Percentiles rank a stretch among this genome's conserved stretches.
These are phyloP conservation scores for Debaryomyces sp. DNA, from an alignment of 1,139 yeast genomes.

Conservation along the genomic window DNA sequence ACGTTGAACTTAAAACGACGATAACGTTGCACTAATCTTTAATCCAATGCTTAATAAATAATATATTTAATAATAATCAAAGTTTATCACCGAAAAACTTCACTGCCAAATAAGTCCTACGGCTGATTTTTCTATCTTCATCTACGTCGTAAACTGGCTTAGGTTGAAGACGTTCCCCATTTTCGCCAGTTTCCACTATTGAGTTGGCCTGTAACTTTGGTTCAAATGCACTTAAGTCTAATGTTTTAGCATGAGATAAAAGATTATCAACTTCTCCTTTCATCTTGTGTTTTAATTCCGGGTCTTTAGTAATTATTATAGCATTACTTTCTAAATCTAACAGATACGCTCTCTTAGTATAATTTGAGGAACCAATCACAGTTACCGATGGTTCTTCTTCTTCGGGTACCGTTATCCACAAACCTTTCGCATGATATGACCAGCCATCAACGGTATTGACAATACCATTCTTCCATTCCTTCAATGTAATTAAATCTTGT, in stretches of 20 bases:
- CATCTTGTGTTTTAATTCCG: slow-evolving; percentile 59
- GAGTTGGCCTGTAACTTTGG: slow-evolving; percentile 27
- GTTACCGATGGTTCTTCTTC: slow-evolving; percentile 69
- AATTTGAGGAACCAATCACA: slow-evolving; percentile 89
- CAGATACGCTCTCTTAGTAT: slow-evolving; percentile 86
- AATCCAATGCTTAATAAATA: slow-evolving; percentile 5
- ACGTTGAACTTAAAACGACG: neutral
- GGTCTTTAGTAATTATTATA: slow-evolving; percentile 70
- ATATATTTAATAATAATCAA: slow-evolving; percentile 24
- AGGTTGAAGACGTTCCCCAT: slow-evolving; percentile 15
- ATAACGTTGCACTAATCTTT: neutral
- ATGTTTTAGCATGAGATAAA: slow-evolving; percentile 50
- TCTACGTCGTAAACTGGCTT: slow-evolving; percentile 38
- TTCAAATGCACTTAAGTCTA: slow-evolving; percentile 62
- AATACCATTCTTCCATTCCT: slow-evolving; percentile 86
- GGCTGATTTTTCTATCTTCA: slow-evolving; percentile 59
- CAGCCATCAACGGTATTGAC: slow-evolving; percentile 86
- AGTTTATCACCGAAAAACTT: slow-evolving; percentile 66
- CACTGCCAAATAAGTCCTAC: slow-evolving; percentile 66
- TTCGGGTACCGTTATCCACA: slow-evolving; percentile 78
- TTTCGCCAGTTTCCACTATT: slow-evolving; percentile 14
- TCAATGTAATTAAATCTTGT: slow-evolving; percentile 52
- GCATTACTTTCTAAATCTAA: slow-evolving; percentile 90
- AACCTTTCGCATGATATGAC: slow-evolving; percentile 99
- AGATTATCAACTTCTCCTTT: slow-evolving; percentile 65